Evolutionary conservation across 1,284 basidiomycete species (phyloP).

Genomic region (Pseudozyma sp.): DNA sequence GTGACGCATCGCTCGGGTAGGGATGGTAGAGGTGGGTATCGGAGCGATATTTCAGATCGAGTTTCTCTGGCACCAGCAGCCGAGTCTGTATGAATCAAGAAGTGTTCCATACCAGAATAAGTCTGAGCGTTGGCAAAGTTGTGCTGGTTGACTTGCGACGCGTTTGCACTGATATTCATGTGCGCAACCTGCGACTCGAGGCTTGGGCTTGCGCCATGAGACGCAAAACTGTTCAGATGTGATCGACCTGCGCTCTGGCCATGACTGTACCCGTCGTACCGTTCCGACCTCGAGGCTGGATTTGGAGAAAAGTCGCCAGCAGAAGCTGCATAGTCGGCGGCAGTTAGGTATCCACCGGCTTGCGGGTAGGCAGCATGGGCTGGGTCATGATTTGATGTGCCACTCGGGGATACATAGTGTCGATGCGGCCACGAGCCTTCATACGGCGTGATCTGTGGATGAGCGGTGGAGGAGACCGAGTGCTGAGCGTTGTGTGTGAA

Average conservation of each 20-base stretch:
- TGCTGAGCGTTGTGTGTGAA: neutral
- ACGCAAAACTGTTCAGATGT: conserved; percentile 14
- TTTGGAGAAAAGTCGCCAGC: conserved; percentile 3
- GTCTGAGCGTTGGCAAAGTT: too few species aligned
- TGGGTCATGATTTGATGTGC: neutral
- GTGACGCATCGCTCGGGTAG: conserved; percentile 19
- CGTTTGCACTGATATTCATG: conserved; percentile 2
- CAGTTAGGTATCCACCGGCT: conserved; percentile 2
- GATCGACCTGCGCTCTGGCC: conserved; percentile 19
- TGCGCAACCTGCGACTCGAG: conserved; percentile 27
- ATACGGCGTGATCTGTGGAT: conserved; percentile 14
- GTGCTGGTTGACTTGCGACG: neutral
- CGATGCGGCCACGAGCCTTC: conserved; percentile 1
- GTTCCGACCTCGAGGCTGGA: conserved; percentile 12
- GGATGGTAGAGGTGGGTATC: conserved; percentile 33
- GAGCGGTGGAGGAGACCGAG: conserved; percentile 7
- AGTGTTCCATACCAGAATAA: conserved; percentile 1
- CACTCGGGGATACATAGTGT: conserved; percentile 1
- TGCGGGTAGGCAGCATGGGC: conserved; percentile 9
- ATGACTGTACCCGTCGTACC: conserved; percentile 32
- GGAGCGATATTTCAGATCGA: conserved; percentile 31
- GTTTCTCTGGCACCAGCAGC: neutral
- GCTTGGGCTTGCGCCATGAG: conserved; percentile 11
- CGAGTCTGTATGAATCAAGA: neutral
- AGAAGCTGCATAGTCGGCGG: conserved; percentile 1